phyloP scores from a whole-genome alignment of 495 filamentous ascomycete species.

The Rusavskia elegans region DNA sequence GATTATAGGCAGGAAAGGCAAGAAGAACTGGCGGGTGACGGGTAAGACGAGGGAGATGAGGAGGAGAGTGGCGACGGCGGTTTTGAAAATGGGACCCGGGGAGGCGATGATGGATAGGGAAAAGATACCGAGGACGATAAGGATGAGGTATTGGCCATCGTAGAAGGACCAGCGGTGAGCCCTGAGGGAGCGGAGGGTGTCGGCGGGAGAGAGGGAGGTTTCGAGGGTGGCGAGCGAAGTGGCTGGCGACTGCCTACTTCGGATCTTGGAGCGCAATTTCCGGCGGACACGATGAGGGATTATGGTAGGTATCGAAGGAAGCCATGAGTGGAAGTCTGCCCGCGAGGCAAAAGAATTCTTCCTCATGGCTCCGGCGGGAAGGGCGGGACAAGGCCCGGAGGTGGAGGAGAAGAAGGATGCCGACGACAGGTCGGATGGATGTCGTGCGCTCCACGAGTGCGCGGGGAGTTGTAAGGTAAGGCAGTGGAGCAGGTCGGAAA shows the following conservation, averaged over 20 bases:
- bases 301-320: slow-evolving; percentile 27
- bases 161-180: slow-evolving; percentile 68
- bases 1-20: slow-evolving; percentile 72
- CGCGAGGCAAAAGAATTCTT: slow-evolving; percentile 12
- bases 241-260: slow-evolving; percentile 51
- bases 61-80: slow-evolving; percentile 45
- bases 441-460: too few relatives aligned
- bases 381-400: background rate
- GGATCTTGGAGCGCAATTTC: slow-evolving; percentile 57
- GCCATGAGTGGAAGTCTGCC: slow-evolving; percentile 14
- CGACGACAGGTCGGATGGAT: too few relatives aligned
- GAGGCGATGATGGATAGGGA: slow-evolving; percentile 63
- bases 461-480: too few relatives aligned
- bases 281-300: slow-evolving; percentile 59
- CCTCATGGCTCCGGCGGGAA: slow-evolving; percentile 4
- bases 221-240: slow-evolving; percentile 60
- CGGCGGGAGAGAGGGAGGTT: slow-evolving; percentile 61
- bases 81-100: slow-evolving; percentile 59
- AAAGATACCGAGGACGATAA: slow-evolving; percentile 61
- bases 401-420: too few relatives aligned
- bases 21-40: slow-evolving; percentile 78
- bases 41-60: slow-evolving; percentile 62
- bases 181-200: slow-evolving; percentile 56
- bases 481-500: too few relatives aligned
- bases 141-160: slow-evolving; percentile 70